Evolutionary conservation across 192 early-diverging fungal species (phyloP).

Genomic region (Geranomyces variabilis): DNA sequence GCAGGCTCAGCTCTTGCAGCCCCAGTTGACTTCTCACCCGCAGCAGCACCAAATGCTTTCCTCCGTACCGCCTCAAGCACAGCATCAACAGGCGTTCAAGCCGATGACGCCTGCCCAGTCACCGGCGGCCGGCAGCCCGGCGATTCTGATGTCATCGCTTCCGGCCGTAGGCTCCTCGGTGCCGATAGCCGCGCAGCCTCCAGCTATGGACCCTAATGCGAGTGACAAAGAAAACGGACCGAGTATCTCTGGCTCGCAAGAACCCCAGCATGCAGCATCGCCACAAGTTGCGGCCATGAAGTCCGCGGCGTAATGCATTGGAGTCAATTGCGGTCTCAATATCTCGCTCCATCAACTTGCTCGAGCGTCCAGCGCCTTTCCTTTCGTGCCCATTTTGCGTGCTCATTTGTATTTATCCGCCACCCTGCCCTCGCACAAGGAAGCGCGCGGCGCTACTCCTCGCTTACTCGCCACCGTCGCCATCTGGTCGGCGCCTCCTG

Average conservation of each 20-base stretch:
- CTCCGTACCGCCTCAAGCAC: too few species aligned
- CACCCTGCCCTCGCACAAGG: too few species aligned
- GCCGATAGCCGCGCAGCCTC: background rate
- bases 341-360: too few species aligned
- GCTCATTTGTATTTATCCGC: too few species aligned
- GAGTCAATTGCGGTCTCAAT: too few species aligned
- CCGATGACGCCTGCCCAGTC: background rate
- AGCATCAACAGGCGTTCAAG: conserved; percentile 1
- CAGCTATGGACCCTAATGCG: background rate
- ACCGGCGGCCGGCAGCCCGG: background rate
- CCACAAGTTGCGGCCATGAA: conserved; percentile 19
- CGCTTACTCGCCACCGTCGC: too few species aligned
- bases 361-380: too few species aligned
- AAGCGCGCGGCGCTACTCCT: too few species aligned
- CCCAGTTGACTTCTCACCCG: background rate
- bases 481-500: too few species aligned
- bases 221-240: conserved; percentile 20
- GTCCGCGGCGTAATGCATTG: conserved; percentile 22
- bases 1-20: background rate
- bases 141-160: background rate
- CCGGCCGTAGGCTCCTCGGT: background rate
- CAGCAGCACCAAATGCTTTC: background rate
- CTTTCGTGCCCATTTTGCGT: too few species aligned
- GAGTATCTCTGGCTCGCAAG: background rate
- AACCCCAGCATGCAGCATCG: background rate